Conservation (phyloP, 495 filamentous ascomycete genomes). For the Neurospora sublineolata region DNA sequence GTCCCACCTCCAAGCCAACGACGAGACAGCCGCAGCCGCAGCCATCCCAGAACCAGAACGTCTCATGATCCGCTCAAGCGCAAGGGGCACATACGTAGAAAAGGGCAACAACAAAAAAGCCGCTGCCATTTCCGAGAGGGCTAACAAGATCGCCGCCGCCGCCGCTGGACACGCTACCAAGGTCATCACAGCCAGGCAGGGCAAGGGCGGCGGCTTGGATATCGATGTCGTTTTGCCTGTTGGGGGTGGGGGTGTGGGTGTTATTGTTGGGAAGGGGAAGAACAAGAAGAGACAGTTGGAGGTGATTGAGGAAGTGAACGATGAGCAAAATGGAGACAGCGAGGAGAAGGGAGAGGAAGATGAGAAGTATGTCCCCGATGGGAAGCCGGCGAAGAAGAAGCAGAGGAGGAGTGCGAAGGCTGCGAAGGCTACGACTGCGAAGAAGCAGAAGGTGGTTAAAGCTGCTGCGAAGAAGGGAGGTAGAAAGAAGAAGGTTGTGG, state of each 20-base stretch:
- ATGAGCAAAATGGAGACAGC: neutral
- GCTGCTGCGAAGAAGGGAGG: neutral
- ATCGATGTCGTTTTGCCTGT: neutral
- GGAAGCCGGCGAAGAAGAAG: neutral
- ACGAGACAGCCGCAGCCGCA: neutral
- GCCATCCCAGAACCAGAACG: neutral
- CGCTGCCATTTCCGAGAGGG: neutral
- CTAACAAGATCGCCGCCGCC: neutral
- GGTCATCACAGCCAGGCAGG: neutral
- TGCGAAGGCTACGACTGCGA: neutral
- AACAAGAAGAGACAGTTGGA: neutral
- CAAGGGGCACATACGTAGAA: neutral
- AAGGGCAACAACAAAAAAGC: neutral
- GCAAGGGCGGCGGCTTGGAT: neutral
- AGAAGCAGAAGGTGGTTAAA: neutral
- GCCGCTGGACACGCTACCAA: neutral
- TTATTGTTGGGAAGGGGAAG: neutral
- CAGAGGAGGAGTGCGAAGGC: neutral
- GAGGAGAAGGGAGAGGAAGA: neutral
- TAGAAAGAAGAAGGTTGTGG: neutral
- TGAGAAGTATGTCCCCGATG: neutral
- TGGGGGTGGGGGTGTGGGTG: neutral
- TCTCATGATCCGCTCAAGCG: neutral
- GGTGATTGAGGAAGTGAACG: neutral
- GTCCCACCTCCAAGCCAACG: neutral